Conservation (phyloP, 345 rosid genomes). For the Pelargonium nanum region DNA sequence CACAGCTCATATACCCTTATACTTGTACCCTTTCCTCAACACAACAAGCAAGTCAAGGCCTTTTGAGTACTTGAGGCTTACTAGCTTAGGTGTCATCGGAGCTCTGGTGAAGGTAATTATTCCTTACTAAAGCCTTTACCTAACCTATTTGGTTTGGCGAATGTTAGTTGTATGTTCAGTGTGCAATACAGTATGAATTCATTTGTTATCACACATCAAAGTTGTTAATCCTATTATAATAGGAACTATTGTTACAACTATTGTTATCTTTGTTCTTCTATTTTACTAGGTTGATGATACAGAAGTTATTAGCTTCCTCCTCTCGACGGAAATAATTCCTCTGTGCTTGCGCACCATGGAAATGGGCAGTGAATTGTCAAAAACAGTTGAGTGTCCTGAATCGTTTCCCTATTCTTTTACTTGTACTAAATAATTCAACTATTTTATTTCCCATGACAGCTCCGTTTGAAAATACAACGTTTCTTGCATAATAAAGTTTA, state of each 20-base stretch:
- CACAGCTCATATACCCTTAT: conserved; percentile 93
- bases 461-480: no score
- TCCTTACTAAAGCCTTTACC: conserved; percentile 1
- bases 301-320: conserved; percentile 93
- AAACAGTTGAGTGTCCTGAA: conserved; percentile 60
- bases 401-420: not conserved
- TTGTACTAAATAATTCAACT: not conserved
- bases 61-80: conserved; percentile 86
- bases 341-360: conserved; percentile 95
- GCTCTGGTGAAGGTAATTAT: conserved; percentile 86
- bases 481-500: no score
- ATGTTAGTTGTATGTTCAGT: not conserved
- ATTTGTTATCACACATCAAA: no score
- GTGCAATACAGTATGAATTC: not conserved
- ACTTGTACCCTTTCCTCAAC: conserved; percentile 88
- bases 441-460: not conserved
- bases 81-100: conserved; percentile 98
- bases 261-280: conserved; percentile 2
- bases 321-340: conserved; percentile 88
- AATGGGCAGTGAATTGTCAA: conserved; percentile 96
- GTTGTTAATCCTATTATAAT: no score
- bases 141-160: not conserved
- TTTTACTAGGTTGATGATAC: conserved; percentile 82
- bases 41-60: conserved; percentile 96
- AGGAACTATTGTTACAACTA: no score